These are phyloP conservation scores for Exserohilum turcica DNA, from an alignment of 2,329 filamentous ascomycete species.

Conservation along the genomic window DNA sequence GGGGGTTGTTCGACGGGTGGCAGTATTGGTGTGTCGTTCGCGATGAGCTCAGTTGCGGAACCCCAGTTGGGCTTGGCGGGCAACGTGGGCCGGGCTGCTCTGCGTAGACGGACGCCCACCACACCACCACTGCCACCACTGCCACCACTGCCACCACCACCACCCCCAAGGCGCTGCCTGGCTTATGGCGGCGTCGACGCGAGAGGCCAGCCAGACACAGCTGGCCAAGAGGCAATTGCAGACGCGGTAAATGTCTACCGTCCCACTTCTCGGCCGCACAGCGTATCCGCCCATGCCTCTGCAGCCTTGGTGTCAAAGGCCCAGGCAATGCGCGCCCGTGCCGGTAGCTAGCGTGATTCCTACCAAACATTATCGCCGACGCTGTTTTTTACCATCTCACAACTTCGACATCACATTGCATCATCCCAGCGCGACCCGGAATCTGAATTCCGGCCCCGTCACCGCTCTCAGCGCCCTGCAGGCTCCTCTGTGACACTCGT, in stretches of 20 bases:
- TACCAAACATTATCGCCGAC: conserved; percentile 16
- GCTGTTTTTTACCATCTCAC: conserved; percentile 23
- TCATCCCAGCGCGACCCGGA: conserved; percentile 31
- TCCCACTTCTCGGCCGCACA: background rate
- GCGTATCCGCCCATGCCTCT: background rate
- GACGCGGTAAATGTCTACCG: background rate
- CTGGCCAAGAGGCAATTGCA: background rate
- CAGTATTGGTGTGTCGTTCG: conserved; percentile 33
- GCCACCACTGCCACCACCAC: conserved; percentile 5
- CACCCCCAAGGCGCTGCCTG: conserved; percentile 3
- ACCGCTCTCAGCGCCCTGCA: conserved; percentile 23
- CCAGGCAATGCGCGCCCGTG: conserved; percentile 10
- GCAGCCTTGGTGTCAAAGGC: conserved; percentile 7
- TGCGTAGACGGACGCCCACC: background rate
- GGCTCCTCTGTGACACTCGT: conserved; percentile 29
- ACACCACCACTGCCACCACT: too few relatives aligned
- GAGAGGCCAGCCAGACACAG: conserved; percentile 1
- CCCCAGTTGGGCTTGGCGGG: conserved; percentile 18
- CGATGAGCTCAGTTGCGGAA: conserved; percentile 35
- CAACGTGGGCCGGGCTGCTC: conserved; percentile 13
- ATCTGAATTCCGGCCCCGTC: conserved; percentile 39
- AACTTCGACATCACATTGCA: conserved; percentile 39
- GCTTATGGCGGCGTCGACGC: conserved; percentile 15
- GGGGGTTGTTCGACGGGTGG: conserved; percentile 21
- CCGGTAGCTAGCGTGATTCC: conserved; percentile 19